A percentile compares a stretch with the other conserved stretches of the same genome.
Conservation (phyloP, 352 stramenopile genomes). For the Phytophthora europaea region DNA sequence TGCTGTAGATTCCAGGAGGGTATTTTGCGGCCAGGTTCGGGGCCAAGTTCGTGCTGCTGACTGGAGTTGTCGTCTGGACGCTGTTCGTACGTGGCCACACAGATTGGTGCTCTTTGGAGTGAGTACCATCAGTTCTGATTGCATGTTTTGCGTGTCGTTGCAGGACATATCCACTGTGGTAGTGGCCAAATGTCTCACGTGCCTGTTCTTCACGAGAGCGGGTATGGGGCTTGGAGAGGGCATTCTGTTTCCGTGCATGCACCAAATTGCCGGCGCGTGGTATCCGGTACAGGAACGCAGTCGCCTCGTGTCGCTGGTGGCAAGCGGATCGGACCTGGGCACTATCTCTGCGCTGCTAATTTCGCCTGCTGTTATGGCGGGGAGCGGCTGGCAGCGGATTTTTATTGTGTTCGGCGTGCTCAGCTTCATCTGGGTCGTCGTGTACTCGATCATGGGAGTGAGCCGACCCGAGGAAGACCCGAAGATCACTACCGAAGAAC, state of each 20-base stretch:
- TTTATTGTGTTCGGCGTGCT: constrained; percentile 82
- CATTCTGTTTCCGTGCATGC: constrained; percentile 91
- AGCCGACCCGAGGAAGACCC: constrained; percentile 76
- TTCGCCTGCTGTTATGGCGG: constrained; percentile 74
- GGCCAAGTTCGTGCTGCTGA: constrained; percentile 79
- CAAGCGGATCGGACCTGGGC: constrained; percentile 82
- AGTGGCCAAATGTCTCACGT: constrained; percentile 65
- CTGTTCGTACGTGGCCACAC: constrained; percentile 61
- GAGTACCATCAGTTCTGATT: background rate
- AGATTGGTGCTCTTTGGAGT: background rate
- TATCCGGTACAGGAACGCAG: constrained; percentile 87
- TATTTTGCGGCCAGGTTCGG: constrained; percentile 77
- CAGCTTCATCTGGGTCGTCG: constrained; percentile 80
- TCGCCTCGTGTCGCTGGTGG: constrained; percentile 81
- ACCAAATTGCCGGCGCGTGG: constrained; percentile 87
- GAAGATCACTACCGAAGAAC: constrained; percentile 66
- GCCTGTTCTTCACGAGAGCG: constrained; percentile 79
- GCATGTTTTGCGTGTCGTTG: background rate
- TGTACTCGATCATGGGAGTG: constrained; percentile 66
- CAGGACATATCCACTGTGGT: constrained; percentile 81
- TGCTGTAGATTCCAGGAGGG: constrained; percentile 76
- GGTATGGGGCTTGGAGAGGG: constrained; percentile 89
- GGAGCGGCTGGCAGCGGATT: constrained; percentile 75
- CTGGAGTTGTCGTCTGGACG: constrained; percentile 85
- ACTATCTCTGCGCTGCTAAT: constrained; percentile 85